Percentiles rank a stretch among this genome's conserved stretches.
These are phyloP conservation scores for Paecilomyces formosus DNA, from an alignment of 2,329 filamentous ascomycete species.

Conservation along the genomic window DNA sequence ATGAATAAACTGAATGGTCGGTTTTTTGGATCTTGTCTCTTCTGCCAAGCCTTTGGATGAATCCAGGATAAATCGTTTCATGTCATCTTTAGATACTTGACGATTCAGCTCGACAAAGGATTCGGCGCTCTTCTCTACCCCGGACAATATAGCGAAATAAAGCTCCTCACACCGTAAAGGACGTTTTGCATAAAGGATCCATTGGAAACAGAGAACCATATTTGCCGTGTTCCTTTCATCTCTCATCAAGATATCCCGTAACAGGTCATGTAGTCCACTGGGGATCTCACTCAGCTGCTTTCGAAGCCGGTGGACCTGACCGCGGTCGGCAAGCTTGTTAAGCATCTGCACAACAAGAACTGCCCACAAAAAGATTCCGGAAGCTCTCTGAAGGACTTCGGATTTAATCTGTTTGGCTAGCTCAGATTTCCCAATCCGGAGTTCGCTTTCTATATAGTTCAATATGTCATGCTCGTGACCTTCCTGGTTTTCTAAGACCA, in stretches of 20 bases:
- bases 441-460: constrained; percentile 24
- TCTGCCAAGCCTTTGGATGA: constrained; percentile 26
- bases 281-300: constrained; percentile 34
- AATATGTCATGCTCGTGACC: constrained; percentile 24
- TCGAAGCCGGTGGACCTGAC: constrained; percentile 20
- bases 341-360: constrained; percentile 38
- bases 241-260: constrained; percentile 44
- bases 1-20: constrained; percentile 28
- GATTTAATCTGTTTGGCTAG: constrained; percentile 16
- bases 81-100: constrained; percentile 2
- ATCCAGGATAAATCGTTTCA: constrained; percentile 12
- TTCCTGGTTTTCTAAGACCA: constrained; percentile 27
- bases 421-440: constrained; percentile 18
- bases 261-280: constrained; percentile 38
- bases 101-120: constrained; percentile 3
- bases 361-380: constrained; percentile 41
- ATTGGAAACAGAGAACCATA: constrained; percentile 43
- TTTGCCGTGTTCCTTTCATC: constrained; percentile 37
- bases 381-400: constrained; percentile 28
- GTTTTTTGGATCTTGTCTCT: constrained; percentile 11
- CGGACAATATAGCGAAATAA: constrained; percentile 36
- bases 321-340: constrained; percentile 29
- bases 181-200: constrained; percentile 44
- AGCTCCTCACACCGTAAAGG: constrained; percentile 40
- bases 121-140: constrained; percentile 15